Conservation (phyloP, 257 asterid species). For the Salvia splendens region DNA sequence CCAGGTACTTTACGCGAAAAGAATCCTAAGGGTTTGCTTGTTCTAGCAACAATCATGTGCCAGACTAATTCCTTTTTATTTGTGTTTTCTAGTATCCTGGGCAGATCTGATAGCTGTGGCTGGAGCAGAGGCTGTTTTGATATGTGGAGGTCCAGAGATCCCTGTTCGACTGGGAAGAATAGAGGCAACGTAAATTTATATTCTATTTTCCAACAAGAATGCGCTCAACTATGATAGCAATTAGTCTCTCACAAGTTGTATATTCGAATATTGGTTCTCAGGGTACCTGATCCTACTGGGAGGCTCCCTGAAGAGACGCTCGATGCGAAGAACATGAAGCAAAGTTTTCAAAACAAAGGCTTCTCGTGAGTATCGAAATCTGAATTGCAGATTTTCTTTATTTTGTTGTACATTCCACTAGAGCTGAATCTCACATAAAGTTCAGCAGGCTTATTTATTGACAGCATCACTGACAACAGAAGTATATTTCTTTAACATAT, state of each 20-base stretch:
- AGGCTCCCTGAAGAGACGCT: slow-evolving; percentile 86
- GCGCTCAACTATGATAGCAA: too few species aligned
- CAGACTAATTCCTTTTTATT: slow-evolving; percentile 23
- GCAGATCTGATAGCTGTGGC: slow-evolving; percentile 89
- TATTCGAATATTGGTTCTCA: slow-evolving; percentile 32
- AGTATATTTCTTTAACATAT: slow-evolving; percentile 13
- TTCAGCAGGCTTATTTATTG: not conserved
- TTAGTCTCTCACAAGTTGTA: not conserved
- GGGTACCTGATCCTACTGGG: slow-evolving; percentile 90
- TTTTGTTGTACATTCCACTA: not conserved
- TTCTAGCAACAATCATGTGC: slow-evolving; percentile 9
- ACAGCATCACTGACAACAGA: not conserved
- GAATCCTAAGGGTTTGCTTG: slow-evolving; percentile 6
- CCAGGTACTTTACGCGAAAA: slow-evolving; percentile 51
- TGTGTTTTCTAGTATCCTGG: slow-evolving; percentile 70
- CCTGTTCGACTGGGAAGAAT: slow-evolving; percentile 72
- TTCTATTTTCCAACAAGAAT: not conserved
- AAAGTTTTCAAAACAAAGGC: slow-evolving; percentile 67
- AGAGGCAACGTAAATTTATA: slow-evolving; percentile 57
- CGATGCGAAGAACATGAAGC: slow-evolving; percentile 65
- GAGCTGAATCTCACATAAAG: not conserved
- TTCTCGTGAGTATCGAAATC: slow-evolving; percentile 70
- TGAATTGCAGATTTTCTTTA: not conserved
- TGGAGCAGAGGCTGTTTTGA: slow-evolving; percentile 85
- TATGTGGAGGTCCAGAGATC: slow-evolving; percentile 91